Base-by-base conservation (phyloP, 2,329 filamentous ascomycete genomes). In the Penicillium fuscoglaucum region DNA sequence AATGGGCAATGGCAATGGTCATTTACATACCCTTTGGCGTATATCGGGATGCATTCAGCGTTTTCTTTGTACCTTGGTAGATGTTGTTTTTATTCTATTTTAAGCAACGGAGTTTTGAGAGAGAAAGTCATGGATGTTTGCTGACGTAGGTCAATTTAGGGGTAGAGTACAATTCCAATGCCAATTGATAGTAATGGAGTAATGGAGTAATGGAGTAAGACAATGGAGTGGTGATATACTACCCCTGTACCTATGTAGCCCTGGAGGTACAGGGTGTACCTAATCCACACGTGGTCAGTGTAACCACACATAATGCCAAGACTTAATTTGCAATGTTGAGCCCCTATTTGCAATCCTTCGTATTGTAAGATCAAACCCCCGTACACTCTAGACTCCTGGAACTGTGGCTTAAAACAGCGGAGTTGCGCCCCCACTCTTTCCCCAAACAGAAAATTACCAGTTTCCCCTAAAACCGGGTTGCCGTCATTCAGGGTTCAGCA, bases 401-500 rank as follows among this genome's bases (percentile, higher is more conserved):
- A 35, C 41, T 21, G 24, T 50, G 15, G 26, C 45, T 39, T 29
- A 28, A 28, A 31, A 29, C 26, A 41, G 52, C 45, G 52, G 52
- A 55, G 46, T 41, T 50, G 2, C 2, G 50, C 29, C 55, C 55
- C 55, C 55, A 58, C 55, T 54, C 13, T 39, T 57, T 54, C 52
- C 52, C 57, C 40, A 50, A 51, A 53, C 40, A 41, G 52, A 59
- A 59, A 59, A 59, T 51, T 58, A 58, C 55, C 47, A 47, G 51
- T 47, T 17, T 56, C 55, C 35, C 43, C 50, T 54, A 54, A 58
- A 48, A 54, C 55, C 55, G 50, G 55, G 50, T 48, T 52, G 48
- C 53, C 56, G 44, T 57, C 55, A 58, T 58, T 58, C 44, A 58
- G 55, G 55, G 55, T 60, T 57, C 46, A 40, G 13, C 51, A 61